Percentiles rank a stretch among this genome's conserved stretches.
Evolutionary conservation across 768 basidiomycete genomes (phyloP).

Genomic region (Tulasnella sp.): DNA sequence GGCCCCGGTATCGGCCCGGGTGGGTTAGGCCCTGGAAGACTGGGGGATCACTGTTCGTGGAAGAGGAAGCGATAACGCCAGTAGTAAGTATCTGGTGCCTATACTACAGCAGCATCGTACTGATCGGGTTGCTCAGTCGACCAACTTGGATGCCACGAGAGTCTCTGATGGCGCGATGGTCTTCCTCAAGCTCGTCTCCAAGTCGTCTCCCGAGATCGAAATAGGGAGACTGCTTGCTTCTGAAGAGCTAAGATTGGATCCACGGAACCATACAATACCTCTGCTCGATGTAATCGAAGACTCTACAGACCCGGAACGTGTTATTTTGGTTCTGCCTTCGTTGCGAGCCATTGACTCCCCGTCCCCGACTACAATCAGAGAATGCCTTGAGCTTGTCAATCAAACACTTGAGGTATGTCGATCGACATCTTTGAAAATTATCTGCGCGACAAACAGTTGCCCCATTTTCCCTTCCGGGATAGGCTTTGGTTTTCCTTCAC

Average conservation of each 20-base stretch:
- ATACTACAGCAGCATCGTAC: too few relatives aligned
- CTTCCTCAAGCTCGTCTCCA: slow-evolving; percentile 14
- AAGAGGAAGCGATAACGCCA: too few relatives aligned
- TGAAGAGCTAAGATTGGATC: neutral
- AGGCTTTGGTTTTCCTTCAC: slow-evolving; percentile 21
- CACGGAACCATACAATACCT: slow-evolving; percentile 9
- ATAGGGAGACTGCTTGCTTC: neutral
- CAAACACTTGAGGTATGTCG: slow-evolving; percentile 21
- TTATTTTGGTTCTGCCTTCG: slow-evolving; percentile 9
- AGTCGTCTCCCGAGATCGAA: slow-evolving; percentile 11
- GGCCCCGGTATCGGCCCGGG: neutral
- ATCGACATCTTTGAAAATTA: neutral
- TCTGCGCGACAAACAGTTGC: neutral
- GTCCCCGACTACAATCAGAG: neutral
- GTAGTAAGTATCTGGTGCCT: too few relatives aligned
- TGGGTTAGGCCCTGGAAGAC: neutral
- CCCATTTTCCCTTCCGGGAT: neutral
- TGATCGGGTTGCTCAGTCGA: neutral
- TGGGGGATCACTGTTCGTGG: too few relatives aligned
- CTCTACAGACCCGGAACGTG: neutral
- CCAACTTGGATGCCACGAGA: neutral
- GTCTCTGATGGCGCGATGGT: neutral
- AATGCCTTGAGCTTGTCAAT: slow-evolving; percentile 5
- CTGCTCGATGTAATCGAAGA: slow-evolving; percentile 21
- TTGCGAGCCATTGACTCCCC: slow-evolving; percentile 4